Evolutionary conservation across 2,329 filamentous ascomycete genomes (phyloP), one percentile per base, ranked within the genome.

Genomic region (Xylaria sp.): DNA sequence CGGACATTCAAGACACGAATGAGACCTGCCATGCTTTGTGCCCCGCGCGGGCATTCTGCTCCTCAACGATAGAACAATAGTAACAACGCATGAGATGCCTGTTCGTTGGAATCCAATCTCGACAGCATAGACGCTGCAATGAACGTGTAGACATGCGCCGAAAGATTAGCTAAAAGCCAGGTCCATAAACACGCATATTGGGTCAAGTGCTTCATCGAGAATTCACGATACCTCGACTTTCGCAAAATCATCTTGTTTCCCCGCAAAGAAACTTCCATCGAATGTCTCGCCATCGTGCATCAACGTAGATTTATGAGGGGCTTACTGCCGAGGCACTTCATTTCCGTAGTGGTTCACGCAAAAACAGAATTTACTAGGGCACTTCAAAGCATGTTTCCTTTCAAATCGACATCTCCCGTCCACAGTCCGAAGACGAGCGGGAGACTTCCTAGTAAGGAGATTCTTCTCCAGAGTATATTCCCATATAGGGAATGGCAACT

Each of bases 371-470:
- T 30, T 30, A 2, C n/a, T n/a, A 30, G 4, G 12, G 23, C 36
- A 58, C 43, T 46, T 30, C 12, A 34, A n/a, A 62, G 67, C 71
- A 77, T 73, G 85, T 89, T 81, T 87, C 83, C 86, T 86, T 85
- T 81, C 83, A 87, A 71, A 83, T 87, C 86, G 85, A 86, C 87
- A 86, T 87, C 82, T 81, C 83, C 79, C 82, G 82, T 83, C 82
- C 84, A 84, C 81, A 80, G 76, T 80, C 78, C 78, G 75, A 78
- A 79, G 79, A 79, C 79, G 77, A 79, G 78, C 83, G 84, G 79
- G 78, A 87, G 83, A 87, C 85, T 89, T 89, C 87, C 86, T 89
- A 88, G 87, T 85, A 85, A 85, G 86, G 86, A 77, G 80, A 79
- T 85, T 82, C 71, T 78, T 89, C 85, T 89, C 81, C 86, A 86